phyloP scores from a whole-genome alignment of 1,284 basidiomycete species.

The Ceratobasidium sp. region DNA sequence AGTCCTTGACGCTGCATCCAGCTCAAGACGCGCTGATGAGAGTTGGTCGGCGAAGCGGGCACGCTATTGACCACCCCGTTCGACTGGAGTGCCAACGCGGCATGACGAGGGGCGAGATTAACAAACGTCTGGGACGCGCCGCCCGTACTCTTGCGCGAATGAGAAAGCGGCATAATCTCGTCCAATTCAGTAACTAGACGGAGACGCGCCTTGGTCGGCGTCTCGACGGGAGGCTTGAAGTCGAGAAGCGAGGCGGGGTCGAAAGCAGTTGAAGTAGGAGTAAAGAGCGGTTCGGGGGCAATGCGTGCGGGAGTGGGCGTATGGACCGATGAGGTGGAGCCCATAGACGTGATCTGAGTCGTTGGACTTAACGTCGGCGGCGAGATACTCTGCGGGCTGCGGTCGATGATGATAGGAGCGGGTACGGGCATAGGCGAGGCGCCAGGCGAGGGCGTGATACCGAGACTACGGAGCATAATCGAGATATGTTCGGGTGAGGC shows the following conservation, averaged over 20 bases:
- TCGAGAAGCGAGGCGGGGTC: background rate
- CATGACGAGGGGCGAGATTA: constrained; percentile 30
- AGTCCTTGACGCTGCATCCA: constrained; percentile 41
- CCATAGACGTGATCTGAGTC: constrained; percentile 40
- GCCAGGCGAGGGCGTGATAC: constrained; percentile 37
- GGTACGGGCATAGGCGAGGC: background rate
- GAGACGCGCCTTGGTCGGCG: constrained; percentile 36
- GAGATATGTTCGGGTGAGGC: constrained; percentile 37
- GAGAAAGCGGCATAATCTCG: background rate
- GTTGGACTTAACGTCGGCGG: constrained; percentile 37
- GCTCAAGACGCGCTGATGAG: constrained; percentile 39
- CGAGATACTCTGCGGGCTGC: constrained; percentile 22
- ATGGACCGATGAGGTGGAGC: constrained; percentile 31
- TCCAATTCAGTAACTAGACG: background rate
- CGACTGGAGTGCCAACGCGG: background rate
- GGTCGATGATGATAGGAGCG: background rate
- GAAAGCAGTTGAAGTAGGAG: background rate
- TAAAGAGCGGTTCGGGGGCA: constrained; percentile 18
- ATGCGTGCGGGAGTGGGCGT: constrained; percentile 28
- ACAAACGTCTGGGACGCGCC: background rate
- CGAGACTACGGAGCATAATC: constrained; percentile 41
- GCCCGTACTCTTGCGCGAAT: constrained; percentile 29
- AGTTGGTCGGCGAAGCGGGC: constrained; percentile 11
- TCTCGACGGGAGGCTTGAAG: background rate
- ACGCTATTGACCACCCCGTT: too few species aligned